These are phyloP conservation scores for Clarireedia sp. DNA, from an alignment of 2,329 filamentous ascomycete species.

Conservation along the genomic window DNA sequence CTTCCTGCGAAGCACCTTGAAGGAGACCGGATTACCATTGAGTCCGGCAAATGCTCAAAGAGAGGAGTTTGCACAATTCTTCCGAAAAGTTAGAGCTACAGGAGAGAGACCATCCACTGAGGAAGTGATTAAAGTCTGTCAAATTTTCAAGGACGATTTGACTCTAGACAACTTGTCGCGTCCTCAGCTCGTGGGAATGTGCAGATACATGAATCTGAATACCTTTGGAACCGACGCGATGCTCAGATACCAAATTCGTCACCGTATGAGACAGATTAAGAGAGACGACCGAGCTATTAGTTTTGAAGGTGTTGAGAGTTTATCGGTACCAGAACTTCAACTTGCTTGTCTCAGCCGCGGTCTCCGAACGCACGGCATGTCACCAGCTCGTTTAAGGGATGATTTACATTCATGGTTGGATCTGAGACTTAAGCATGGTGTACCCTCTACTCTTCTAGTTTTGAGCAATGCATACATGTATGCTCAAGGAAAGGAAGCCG, in stretches of 20 bases:
- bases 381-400: constrained; percentile 76
- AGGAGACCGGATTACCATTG: constrained; percentile 86
- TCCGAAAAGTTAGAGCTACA: constrained; percentile 88
- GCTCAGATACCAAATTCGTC: constrained; percentile 92
- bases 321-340: constrained; percentile 91
- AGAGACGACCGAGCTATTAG: constrained; percentile 90
- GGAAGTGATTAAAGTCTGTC: constrained; percentile 97
- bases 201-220: constrained; percentile 95
- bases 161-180: constrained; percentile 95
- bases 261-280: constrained; percentile 99
- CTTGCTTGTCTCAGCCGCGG: constrained; percentile 86
- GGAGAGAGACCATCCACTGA: constrained; percentile 81
- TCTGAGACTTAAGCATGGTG: constrained; percentile 82
- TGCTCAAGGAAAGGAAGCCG: constrained; percentile 70
- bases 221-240: constrained; percentile 97
- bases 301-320: constrained; percentile 85
- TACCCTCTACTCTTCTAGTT: constrained; percentile 93
- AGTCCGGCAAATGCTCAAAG: constrained; percentile 77
- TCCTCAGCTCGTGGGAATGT: constrained; percentile 94
- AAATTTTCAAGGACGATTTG: constrained; percentile 96
- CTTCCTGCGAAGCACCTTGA: constrained; percentile 81
- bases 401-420: constrained; percentile 94
- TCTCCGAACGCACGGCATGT: constrained; percentile 86
- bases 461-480: constrained; percentile 98
- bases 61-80: constrained; percentile 93